A percentile compares a stretch with the other conserved stretches of the same genome.
Conservation (phyloP, 2,329 filamentous ascomycete species). For the Plectosphaerella sp. region DNA sequence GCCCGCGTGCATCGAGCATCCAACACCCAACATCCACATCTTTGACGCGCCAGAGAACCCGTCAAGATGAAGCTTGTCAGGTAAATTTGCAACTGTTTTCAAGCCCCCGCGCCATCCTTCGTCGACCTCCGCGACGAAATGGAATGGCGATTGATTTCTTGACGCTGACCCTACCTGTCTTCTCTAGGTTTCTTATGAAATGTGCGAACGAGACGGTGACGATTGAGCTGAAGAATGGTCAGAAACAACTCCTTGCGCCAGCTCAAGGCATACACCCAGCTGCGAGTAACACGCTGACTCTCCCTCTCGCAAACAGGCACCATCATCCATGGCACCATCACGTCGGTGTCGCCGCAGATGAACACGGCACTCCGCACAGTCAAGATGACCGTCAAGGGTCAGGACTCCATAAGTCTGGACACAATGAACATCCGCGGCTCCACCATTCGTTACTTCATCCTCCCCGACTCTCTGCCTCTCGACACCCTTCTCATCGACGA, state of each 20-base stretch:
- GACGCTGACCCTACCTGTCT: not conserved
- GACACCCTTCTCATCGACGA: slow-evolving; percentile 96
- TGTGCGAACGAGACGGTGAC: slow-evolving; percentile 98
- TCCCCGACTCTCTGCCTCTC: slow-evolving; percentile 90
- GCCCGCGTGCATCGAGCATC: too few species aligned
- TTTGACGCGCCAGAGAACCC: slow-evolving; percentile 6
- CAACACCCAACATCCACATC: too few species aligned
- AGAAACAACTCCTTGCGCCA: slow-evolving; percentile 8
- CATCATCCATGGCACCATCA: slow-evolving; percentile 94
- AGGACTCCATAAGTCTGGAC: slow-evolving; percentile 83
- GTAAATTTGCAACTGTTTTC: slow-evolving; percentile 48
- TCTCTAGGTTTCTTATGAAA: slow-evolving; percentile 91
- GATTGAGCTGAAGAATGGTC: slow-evolving; percentile 97
- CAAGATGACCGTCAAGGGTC: slow-evolving; percentile 90
- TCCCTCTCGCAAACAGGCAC: slow-evolving; percentile 58
- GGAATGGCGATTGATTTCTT: not conserved
- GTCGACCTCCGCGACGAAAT: slow-evolving; percentile 5
- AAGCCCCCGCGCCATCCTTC: slow-evolving; percentile 8
- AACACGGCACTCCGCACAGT: slow-evolving; percentile 94
- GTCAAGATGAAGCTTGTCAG: slow-evolving; percentile 92
- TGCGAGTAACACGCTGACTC: not conserved
- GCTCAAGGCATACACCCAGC: too few species aligned
- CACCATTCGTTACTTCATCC: slow-evolving; percentile 93
- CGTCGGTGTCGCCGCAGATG: slow-evolving; percentile 96
- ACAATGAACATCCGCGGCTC: slow-evolving; percentile 96